Percentiles rank a stretch among this genome's conserved stretches.
Evolutionary conservation across 805 yeast species (phyloP).

Genomic region (Ogataea ganodermae): DNA sequence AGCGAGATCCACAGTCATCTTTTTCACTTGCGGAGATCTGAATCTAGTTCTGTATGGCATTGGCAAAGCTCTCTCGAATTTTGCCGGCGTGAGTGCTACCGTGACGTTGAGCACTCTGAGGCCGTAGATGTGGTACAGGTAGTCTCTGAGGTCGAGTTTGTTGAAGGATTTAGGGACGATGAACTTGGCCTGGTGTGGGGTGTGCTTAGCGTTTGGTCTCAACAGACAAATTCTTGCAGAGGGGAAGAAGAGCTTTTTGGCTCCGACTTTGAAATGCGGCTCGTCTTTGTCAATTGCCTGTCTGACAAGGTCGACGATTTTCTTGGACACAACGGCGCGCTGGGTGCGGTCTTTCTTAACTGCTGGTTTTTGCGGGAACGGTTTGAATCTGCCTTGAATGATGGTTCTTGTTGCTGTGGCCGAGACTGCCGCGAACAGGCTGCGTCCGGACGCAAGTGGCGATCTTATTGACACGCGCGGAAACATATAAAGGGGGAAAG

Average conservation of each 20-base stretch:
- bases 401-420: slow-evolving; percentile 23
- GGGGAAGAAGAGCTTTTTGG: slow-evolving; percentile 77
- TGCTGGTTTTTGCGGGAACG: slow-evolving; percentile 28
- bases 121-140: slow-evolving; percentile 86
- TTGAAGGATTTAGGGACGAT: slow-evolving; percentile 92
- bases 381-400: slow-evolving; percentile 33
- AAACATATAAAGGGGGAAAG: neutral
- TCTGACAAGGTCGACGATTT: slow-evolving; percentile 31
- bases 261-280: slow-evolving; percentile 85
- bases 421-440: slow-evolving; percentile 10
- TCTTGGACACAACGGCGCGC: slow-evolving; percentile 32
- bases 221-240: slow-evolving; percentile 76
- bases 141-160: slow-evolving; percentile 92
- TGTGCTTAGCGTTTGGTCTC: slow-evolving; percentile 93
- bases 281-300: slow-evolving; percentile 59
- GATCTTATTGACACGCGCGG: slow-evolving; percentile 1
- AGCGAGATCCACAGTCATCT: slow-evolving; percentile 95
- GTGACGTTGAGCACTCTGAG: slow-evolving; percentile 87
- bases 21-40: slow-evolving; percentile 80
- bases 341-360: slow-evolving; percentile 24
- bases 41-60: slow-evolving; percentile 63
- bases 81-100: slow-evolving; percentile 77
- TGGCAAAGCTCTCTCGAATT: slow-evolving; percentile 56
- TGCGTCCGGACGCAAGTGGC: slow-evolving; percentile 3
- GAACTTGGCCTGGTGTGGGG: slow-evolving; percentile 96